Percentiles rank a stretch among this genome's conserved stretches.
phyloP scores from a whole-genome alignment of 257 asterid genomes.

The Solanum pimpinellifolium region DNA sequence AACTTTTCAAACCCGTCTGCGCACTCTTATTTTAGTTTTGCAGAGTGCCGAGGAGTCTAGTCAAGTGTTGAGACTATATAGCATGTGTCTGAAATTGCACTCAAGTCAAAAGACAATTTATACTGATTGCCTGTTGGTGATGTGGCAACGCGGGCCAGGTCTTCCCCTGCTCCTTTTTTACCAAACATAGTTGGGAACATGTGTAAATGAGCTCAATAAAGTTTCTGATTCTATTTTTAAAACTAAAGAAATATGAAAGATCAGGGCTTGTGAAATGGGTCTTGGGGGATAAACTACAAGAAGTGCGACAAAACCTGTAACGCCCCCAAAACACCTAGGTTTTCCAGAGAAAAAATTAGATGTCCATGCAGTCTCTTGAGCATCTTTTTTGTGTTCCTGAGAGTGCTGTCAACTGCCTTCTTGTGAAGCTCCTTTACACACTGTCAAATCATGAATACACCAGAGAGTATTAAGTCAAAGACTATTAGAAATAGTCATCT shows the following conservation, averaged over 20 bases:
- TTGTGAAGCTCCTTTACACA: conserved; percentile 32
- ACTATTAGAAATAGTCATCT: not conserved
- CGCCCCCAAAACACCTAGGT: conserved; percentile 90
- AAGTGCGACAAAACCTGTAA: conserved; percentile 42
- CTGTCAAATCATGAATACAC: conserved; percentile 27
- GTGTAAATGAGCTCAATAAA: not conserved
- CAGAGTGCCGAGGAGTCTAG: not conserved
- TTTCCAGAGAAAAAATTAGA: conserved; percentile 62
- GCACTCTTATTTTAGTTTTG: not conserved
- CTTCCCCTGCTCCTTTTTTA: not conserved
- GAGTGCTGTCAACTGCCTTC: conserved; percentile 32
- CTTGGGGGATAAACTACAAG: not conserved
- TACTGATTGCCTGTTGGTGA: not conserved
- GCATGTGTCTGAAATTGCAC: not conserved
- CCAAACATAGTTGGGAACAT: not conserved
- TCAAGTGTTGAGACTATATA: not conserved
- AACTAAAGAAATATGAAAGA: not conserved
- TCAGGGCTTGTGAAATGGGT: not conserved
- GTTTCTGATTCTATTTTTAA: not conserved
- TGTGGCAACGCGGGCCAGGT: not conserved
- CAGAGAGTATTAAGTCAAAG: conserved; percentile 7
- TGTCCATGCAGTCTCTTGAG: conserved; percentile 59
- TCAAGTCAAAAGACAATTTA: not conserved
- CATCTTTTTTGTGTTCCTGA: conserved; percentile 40
- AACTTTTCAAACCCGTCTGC: not conserved